Conservation (phyloP, 2,329 filamentous ascomycete species). For the Decorospora gaudefroyi region DNA sequence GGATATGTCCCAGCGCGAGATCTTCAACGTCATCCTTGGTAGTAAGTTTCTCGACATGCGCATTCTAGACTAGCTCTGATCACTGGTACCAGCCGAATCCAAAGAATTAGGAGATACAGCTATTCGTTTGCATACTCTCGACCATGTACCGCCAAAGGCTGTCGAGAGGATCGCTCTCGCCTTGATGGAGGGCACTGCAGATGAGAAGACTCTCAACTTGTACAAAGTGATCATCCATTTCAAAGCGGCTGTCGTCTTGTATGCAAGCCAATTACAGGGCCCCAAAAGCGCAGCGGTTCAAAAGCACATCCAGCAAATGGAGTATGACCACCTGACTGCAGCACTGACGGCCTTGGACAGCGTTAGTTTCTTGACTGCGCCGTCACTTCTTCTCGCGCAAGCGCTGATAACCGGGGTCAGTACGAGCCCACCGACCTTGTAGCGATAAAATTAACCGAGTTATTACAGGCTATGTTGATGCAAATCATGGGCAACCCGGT, state of each 20-base stretch:
- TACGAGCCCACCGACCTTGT: background rate
- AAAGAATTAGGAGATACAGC: conserved; percentile 17
- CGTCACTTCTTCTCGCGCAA: conserved; percentile 37
- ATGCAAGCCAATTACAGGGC: conserved; percentile 31
- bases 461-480: conserved; percentile 36
- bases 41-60: conserved; percentile 17
- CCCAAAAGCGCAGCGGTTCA: conserved; percentile 30
- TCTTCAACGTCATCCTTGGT: conserved; percentile 34
- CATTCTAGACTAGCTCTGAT: conserved; percentile 2
- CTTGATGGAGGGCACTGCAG: conserved; percentile 35
- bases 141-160: conserved; percentile 39
- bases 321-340: conserved; percentile 36
- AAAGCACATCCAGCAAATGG: conserved; percentile 33
- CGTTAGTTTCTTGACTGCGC: conserved; percentile 35
- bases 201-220: conserved; percentile 35
- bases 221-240: conserved; percentile 43
- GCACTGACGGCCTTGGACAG: conserved; percentile 38
- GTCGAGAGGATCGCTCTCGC: conserved; percentile 38
- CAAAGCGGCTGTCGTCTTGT: conserved; percentile 34
- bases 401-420: conserved; percentile 39
- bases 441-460: background rate
- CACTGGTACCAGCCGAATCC: conserved; percentile 26
- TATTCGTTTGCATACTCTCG: conserved; percentile 32
- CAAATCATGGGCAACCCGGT: conserved; percentile 43
- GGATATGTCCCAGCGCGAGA: conserved; percentile 32